Base-by-base conservation (phyloP, 768 basidiomycete genomes). In the Tephrocybe sp. region DNA sequence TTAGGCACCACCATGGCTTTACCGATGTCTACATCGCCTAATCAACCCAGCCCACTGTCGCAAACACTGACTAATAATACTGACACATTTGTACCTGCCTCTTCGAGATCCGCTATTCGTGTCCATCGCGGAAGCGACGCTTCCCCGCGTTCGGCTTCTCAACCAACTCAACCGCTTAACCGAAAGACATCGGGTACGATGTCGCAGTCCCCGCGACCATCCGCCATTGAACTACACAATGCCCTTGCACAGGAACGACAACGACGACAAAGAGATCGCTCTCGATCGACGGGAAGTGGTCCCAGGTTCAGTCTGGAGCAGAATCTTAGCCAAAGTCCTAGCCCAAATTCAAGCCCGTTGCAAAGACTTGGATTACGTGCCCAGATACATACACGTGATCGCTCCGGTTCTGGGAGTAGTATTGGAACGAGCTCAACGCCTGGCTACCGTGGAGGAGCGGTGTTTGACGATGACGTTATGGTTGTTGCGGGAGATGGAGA, bases 211-310 rank as follows among this genome's bases (percentile, higher is more conserved):
- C 60, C 62, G 41, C 60, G 56, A 23, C 77, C 77, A 11, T 63
- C 70, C 44, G 76, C 78, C 9, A 68, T 77, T 35, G 82, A 83
- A 45, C 61, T 77, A 3, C 79, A 83, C 51, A 72, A 67, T 43
- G 68, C 69, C 4, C 57, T 80, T 39, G 67, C 73, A 0, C 69
- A 72, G 19, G 63, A 68, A 32, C 49, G 45, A n/a, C 62, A 67
- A 33, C 49, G 31, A 45, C 60, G 53, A 40, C 55, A 56, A 22
- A 68, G 69, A 34, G 68, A 70, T 56, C 68, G 69, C 26, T 69
- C 68, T n/a, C 62, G 64, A 42, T 65, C 65, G 17, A 59, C 65
- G 8, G 57, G 60, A 48, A 62, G 60, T 47, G 59, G 54, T 11
- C 45, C 56, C 5, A 55, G 56, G 10, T 57, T 57, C 39, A 44